Evolutionary conservation across 2,329 filamentous ascomycete species (phyloP).

Genomic region (Sclerotinia minor): DNA sequence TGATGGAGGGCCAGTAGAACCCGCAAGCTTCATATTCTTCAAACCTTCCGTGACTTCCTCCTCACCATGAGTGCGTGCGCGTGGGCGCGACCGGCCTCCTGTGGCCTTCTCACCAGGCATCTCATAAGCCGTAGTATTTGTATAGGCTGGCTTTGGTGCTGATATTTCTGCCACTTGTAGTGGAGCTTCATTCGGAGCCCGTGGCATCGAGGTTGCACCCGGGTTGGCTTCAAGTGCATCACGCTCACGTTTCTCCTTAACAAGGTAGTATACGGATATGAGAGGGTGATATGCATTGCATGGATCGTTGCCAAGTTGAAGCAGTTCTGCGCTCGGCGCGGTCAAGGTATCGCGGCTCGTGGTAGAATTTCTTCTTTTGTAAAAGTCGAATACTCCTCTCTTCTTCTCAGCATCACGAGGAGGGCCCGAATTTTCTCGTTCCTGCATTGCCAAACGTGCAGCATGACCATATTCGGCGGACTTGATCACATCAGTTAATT

Average conservation of each 20-base stretch:
- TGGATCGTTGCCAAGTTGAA: conserved; percentile 81
- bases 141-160: conserved; percentile 83
- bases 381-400: conserved; percentile 88
- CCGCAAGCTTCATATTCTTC: conserved; percentile 62
- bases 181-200: conserved; percentile 52
- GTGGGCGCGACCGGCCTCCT: conserved; percentile 76
- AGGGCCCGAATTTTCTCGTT: conserved; percentile 57
- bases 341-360: conserved; percentile 85
- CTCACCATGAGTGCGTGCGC: conserved; percentile 91
- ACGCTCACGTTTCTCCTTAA: conserved; percentile 89
- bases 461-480: conserved; percentile 93
- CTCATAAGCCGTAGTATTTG: conserved; percentile 81
- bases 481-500: conserved; percentile 82
- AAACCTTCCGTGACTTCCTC: conserved; percentile 78
- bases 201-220: conserved; percentile 57
- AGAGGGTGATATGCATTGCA: conserved; percentile 91
- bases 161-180: conserved; percentile 71
- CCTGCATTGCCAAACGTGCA: conserved; percentile 68
- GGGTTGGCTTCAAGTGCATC: conserved; percentile 62
- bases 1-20: conserved; percentile 49
- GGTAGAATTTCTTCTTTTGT: conserved; percentile 87
- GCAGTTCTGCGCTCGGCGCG: conserved; percentile 79
- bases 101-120: conserved; percentile 87
- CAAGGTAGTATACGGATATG: conserved; percentile 91
- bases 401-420: conserved; percentile 72